Base-by-base conservation (phyloP, 116 monocot species). In the Dioscorea cayenensis region DNA sequence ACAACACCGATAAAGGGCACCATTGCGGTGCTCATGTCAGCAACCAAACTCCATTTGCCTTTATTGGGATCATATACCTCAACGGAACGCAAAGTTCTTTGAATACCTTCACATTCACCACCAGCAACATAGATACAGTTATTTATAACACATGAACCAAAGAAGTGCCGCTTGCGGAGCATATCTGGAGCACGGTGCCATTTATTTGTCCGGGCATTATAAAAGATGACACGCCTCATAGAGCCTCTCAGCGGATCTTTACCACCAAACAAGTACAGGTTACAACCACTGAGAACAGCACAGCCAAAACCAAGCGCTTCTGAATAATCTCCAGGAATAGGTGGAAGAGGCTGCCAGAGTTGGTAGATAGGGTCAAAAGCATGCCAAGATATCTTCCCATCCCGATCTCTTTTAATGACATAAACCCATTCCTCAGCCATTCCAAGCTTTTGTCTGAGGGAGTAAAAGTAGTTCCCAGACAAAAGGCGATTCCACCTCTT, bases 151-250 rank as follows among this genome's bases (percentile, higher is more conserved):
- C 81, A 78, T 0, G 83, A 71, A 43, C 83, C 83, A 72, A 75
- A 75, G 43, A 70, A 78, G 35, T 83, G 83, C 5, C 83, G 78
- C 52, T 75, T 78, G 29, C 83, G 68, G 1, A 83, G 68, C 83
- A 83, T 83, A 60, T 83, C 83, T 19, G 83, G 75, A 67, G 83
- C 83, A 11, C 83, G 78, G 36, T 83, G 78, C 83, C 83, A 83
- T 70, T 72, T 66, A 38, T 78, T 78, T 28, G 83, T 83, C 22
- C 83, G 64, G 21, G 78, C 78, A 72, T 78, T 83, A 49, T 75
- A 83, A 48, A 78, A 78, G 28, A 78, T 66, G 14, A 83, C 83
- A 28, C 83, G 83, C 37, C 77, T 78, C 83, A 83, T 83, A 20
- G 83, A 83, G 18, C 83, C 83, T 72, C 63, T 71, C 25, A 83